Conservation (phyloP, 164 flowering plant genomes). For the Warburgia ugandensis region DNA sequence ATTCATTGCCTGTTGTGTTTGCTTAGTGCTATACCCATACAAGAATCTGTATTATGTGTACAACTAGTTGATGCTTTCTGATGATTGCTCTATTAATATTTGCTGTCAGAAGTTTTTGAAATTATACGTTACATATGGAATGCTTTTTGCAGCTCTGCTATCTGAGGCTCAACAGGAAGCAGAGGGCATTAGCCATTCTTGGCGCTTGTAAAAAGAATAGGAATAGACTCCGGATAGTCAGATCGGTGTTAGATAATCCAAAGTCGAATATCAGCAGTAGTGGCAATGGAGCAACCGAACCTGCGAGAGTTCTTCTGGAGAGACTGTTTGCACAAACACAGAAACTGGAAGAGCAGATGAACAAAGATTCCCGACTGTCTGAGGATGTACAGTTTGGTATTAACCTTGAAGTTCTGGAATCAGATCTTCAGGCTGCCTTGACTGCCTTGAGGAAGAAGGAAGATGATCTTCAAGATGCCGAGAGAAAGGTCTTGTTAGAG, state of each 20-base stretch:
- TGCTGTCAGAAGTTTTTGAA: too few species aligned
- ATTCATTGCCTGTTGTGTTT: too few species aligned
- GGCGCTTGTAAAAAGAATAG: constrained; percentile 17
- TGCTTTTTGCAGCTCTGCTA: constrained; percentile 25
- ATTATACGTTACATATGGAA: too few species aligned
- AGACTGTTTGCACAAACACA: constrained; percentile 72
- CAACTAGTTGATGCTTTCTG: too few species aligned
- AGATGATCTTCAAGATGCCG: constrained; percentile 66
- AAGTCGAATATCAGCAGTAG: constrained; percentile 25
- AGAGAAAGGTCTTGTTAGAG: constrained; percentile 43
- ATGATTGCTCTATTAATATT: too few species aligned
- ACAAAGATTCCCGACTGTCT: constrained; percentile 25
- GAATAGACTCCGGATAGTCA: constrained; percentile 15
- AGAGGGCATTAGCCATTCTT: constrained; percentile 14
- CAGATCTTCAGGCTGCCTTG: constrained; percentile 66
- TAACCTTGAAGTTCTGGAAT: constrained; percentile 49
- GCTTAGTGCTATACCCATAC: too few species aligned
- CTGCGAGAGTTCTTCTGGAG: constrained; percentile 70
- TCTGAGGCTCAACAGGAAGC: constrained; percentile 20
- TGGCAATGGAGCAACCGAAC: constrained; percentile 55
- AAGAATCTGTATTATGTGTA: too few species aligned
- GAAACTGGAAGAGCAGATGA: constrained; percentile 66
- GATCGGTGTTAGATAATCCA: constrained; percentile 32
- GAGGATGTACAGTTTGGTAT: constrained; percentile 25
- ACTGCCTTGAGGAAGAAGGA: constrained; percentile 62